A percentile compares a stretch with the other conserved stretches of the same genome.
These are phyloP conservation scores for Populus alba DNA, from an alignment of 345 rosid genomes.

Conservation along the genomic window DNA sequence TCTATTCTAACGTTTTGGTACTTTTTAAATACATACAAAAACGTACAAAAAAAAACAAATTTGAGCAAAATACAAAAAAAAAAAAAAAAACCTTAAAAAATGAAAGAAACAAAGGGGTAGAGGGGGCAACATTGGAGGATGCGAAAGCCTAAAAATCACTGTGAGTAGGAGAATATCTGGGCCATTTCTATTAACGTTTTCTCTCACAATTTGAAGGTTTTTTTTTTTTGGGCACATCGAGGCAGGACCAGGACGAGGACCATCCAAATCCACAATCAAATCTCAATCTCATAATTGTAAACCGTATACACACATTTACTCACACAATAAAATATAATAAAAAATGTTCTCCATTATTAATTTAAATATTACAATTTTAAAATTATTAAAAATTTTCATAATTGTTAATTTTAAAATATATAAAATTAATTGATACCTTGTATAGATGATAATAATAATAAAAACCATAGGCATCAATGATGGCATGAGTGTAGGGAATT, in stretches of 20 bases:
- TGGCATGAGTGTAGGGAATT: slow-evolving; percentile 1
- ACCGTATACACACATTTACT: background rate
- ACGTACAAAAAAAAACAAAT: too few species aligned
- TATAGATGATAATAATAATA: too few species aligned
- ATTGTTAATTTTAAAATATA: too few species aligned
- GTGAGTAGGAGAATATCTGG: background rate
- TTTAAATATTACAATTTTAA: too few species aligned
- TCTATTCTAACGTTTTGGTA: background rate
- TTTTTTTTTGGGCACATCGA: background rate
- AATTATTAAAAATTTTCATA: too few species aligned
- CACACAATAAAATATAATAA: too few species aligned
- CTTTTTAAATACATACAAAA: too few species aligned
- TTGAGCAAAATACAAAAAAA: too few species aligned
- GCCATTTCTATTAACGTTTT: background rate
- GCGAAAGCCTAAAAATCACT: background rate
- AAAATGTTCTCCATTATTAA: too few species aligned
- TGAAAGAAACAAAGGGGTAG: background rate
- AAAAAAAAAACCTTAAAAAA: too few species aligned
- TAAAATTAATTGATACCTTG: too few species aligned
- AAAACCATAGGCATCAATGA: background rate
- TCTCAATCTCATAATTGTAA: slow-evolving; percentile 17
- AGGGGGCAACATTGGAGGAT: background rate
- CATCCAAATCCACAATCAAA: background rate
- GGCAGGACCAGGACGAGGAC: slow-evolving; percentile 26
- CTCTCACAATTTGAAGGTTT: background rate